Evolutionary conservation across 2,329 filamentous ascomycete species (phyloP).

Genomic region (Gaeumannomyces sp.): DNA sequence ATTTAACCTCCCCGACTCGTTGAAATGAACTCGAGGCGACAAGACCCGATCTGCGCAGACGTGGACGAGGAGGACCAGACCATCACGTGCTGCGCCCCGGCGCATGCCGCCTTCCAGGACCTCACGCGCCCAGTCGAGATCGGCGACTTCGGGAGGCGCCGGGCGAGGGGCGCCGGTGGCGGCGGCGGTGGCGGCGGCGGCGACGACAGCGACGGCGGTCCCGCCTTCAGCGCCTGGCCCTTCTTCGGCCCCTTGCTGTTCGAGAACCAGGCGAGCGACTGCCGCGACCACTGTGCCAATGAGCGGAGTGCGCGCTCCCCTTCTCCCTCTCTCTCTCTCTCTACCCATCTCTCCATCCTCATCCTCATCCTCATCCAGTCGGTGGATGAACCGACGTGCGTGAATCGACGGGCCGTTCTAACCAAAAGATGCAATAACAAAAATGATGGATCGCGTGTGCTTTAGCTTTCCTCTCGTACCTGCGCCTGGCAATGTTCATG

Average conservation of each 20-base stretch:
- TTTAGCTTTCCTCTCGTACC: slow-evolving; percentile 77
- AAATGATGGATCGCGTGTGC: too few relatives aligned
- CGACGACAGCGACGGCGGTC: slow-evolving; percentile 19
- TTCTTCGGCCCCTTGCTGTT: slow-evolving; percentile 64
- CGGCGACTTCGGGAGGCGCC: slow-evolving; percentile 21
- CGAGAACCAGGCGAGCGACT: slow-evolving; percentile 61
- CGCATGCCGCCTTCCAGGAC: slow-evolving; percentile 20
- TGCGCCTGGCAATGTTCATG: slow-evolving; percentile 85
- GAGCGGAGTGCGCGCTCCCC: slow-evolving; percentile 52
- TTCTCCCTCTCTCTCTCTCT: background rate
- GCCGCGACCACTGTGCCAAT: slow-evolving; percentile 70
- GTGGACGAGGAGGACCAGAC: slow-evolving; percentile 31
- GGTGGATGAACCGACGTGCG: too few relatives aligned
- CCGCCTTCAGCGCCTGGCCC: slow-evolving; percentile 54
- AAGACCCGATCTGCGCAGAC: background rate
- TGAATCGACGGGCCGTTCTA: too few relatives aligned
- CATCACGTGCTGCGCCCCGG: slow-evolving; percentile 32
- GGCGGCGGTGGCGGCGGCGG: too few relatives aligned
- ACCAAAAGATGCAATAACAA: too few relatives aligned
- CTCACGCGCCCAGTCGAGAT: slow-evolving; percentile 39
- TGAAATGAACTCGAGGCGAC: background rate
- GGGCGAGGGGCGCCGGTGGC: background rate
- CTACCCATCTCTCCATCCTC: background rate
- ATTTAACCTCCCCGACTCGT: background rate
- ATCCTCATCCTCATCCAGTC: background rate